Evolutionary conservation across 106 monocot genomes (phyloP), one percentile per base, ranked within the genome.

Genomic region (Allium fistulosum): DNA sequence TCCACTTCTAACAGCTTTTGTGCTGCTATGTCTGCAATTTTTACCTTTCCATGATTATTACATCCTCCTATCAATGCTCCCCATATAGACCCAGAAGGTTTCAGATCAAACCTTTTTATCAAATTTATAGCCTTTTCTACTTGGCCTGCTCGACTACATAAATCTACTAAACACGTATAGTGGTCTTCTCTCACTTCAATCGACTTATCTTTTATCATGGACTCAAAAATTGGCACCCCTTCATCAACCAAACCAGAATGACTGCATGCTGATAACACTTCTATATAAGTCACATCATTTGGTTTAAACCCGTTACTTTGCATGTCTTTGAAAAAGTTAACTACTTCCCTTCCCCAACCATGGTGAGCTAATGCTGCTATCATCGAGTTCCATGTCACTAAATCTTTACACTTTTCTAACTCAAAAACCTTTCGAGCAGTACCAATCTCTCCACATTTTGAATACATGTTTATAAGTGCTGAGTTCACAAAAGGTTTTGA

Each of bases 201-300:
- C 7, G 77, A 79, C 51, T 59, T 51, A 67, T 93, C 81, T 28
- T 57, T 76, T 8, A 81, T 49, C 66, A 93, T 48, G 2, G 16
- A 71, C 14, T 53, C 12, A 37, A 93, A 93, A 61, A 83, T 26
- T 27, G 56, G 48, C 16, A 72, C 58, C 52, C 88, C 94, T 49
- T 90, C 85, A 17, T 81, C 84, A 6, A 90, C 82, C 46, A 90
- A 75, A 6, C 94, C 94, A 1, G 87, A 79, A 61, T 94, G 94
- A 57, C 90, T 87, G 61, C 94, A 94, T 49, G 90, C 94, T 1
- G 94, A 90, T 9, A 94, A 80, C 59, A 94, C 22, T 10, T 73
- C 82, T 12, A 94, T 60, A 52, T 82, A 94, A 46, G 87, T 90
- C 22, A 85, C 83, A 71, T 87, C 83, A 61, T 91, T 74, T 15